Evolutionary conservation across 768 basidiomycete genomes (phyloP).

Genomic region (Piloderma croceum): DNA sequence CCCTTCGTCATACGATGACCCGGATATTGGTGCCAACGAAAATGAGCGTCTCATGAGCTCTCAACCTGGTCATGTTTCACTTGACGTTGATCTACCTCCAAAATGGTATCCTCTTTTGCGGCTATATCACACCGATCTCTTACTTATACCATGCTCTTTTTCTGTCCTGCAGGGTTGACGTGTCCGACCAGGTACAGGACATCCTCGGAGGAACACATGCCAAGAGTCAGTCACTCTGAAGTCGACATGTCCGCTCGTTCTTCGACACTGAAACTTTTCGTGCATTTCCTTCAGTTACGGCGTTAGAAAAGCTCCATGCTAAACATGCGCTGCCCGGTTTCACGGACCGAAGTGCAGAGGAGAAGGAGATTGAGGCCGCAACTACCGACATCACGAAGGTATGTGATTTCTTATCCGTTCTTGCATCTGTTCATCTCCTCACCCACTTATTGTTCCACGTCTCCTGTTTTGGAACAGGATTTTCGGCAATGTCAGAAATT

Average conservation of each 20-base stretch:
- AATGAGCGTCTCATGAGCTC: conserved; percentile 57
- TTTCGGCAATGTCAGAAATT: conserved; percentile 38
- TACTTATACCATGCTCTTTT: conserved; percentile 17
- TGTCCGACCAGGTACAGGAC: conserved; percentile 83
- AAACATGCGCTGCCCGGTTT: conserved; percentile 96
- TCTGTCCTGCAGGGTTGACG: conserved; percentile 69
- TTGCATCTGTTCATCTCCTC: conserved; percentile 1
- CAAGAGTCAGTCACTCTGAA: conserved; percentile 61
- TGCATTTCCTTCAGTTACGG: conserved; percentile 51
- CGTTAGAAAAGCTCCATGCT: conserved; percentile 92
- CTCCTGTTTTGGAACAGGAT: conserved; percentile 23
- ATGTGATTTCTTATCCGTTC: conserved; percentile 18
- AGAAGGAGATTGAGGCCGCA: conserved; percentile 84
- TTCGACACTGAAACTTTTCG: conserved; percentile 12
- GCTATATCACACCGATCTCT: conserved; percentile 14
- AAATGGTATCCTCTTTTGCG: conserved; percentile 57
- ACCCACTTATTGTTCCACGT: conserved; percentile 11
- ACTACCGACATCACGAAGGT: conserved; percentile 89
- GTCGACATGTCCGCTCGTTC: conserved; percentile 9
- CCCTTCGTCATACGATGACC: conserved; percentile 52
- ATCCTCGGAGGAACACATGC: conserved; percentile 60
- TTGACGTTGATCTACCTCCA: conserved; percentile 68
- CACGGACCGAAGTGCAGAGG: conserved; percentile 89
- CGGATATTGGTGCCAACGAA: conserved; percentile 47
- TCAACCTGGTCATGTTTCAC: conserved; percentile 37